Evolutionary conservation across 1,284 basidiomycete genomes (phyloP).

Genomic region (Austropuccinia psidii): DNA sequence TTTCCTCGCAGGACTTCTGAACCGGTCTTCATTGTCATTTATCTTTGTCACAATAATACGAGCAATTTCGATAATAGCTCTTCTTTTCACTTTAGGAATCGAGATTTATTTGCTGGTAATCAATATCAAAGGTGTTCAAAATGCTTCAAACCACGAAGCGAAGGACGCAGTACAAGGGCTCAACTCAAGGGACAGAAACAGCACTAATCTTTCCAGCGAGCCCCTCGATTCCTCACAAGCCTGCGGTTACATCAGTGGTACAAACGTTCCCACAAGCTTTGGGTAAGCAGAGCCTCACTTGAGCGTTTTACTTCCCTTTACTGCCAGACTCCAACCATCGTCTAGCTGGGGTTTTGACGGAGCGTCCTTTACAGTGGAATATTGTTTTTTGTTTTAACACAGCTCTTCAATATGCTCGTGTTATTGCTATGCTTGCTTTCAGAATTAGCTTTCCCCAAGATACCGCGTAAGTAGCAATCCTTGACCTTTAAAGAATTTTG

Average conservation of each 20-base stretch:
- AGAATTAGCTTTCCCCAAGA: conserved; percentile 19
- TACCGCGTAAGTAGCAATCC: conserved; percentile 7
- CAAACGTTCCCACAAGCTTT: conserved; percentile 24
- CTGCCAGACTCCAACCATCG: no score
- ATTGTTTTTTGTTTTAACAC: conserved; percentile 25
- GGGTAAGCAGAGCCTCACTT: conserved; percentile 1
- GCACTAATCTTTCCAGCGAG: background rate
- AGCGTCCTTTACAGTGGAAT: background rate
- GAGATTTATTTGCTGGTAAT: conserved; percentile 25
- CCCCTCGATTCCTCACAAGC: background rate
- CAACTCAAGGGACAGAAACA: background rate
- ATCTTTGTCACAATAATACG: conserved; percentile 31
- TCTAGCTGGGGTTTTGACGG: no score
- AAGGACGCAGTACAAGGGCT: background rate
- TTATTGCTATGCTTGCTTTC: conserved; percentile 29
- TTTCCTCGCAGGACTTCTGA: conserved; percentile 35
- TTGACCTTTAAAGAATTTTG: no score
- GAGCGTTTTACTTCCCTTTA: background rate
- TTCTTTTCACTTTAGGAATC: conserved; percentile 19
- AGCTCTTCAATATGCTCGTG: conserved; percentile 27
- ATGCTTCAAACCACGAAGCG: background rate
- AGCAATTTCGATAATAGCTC: conserved; percentile 23
- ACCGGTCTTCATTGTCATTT: conserved; percentile 34
- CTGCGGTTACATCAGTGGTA: conserved; percentile 22
- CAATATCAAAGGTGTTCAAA: conserved; percentile 20